phyloP scores from a whole-genome alignment of 1,284 basidiomycete genomes.

The Cystobasidiaceae sp. region DNA sequence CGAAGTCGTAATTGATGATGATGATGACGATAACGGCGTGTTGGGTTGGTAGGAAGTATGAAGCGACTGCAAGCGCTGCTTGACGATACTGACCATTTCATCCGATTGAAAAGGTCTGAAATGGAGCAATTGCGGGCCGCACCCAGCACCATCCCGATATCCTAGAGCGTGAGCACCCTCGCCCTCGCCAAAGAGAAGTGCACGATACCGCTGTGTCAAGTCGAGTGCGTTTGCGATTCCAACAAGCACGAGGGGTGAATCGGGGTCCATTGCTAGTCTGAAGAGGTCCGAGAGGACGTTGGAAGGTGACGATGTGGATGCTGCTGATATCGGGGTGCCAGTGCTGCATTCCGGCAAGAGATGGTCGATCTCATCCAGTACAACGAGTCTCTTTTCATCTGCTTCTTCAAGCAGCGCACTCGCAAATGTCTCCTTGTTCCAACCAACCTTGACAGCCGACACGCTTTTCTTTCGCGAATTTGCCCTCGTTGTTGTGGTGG shows the following conservation, averaged over 20 bases:
- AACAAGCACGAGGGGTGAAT: conserved; percentile 41
- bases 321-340: not conserved
- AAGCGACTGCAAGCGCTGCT: conserved; percentile 43
- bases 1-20: not conserved
- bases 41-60: no score
- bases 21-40: no score
- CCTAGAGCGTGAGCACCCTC: conserved; percentile 28
- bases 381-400: conserved; percentile 42
- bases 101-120: conserved; percentile 47
- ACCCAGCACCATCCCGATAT: conserved; percentile 36
- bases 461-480: no score
- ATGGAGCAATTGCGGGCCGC: conserved; percentile 46
- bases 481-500: not conserved
- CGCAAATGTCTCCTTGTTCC: conserved; percentile 26
- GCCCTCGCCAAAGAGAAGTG: conserved; percentile 33
- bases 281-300: conserved; percentile 48
- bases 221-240: conserved; percentile 45
- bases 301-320: conserved; percentile 36
- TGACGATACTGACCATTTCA: conserved; percentile 46
- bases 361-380: conserved; percentile 51
- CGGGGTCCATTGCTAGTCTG: conserved; percentile 38
- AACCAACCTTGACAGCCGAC: not conserved
- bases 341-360: conserved; percentile 41
- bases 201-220: conserved; percentile 37
- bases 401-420: not conserved